A percentile compares a stretch with the other conserved stretches of the same genome.
Conservation (phyloP, 352 stramenopile genomes). For the Thraustotheca clavata region DNA sequence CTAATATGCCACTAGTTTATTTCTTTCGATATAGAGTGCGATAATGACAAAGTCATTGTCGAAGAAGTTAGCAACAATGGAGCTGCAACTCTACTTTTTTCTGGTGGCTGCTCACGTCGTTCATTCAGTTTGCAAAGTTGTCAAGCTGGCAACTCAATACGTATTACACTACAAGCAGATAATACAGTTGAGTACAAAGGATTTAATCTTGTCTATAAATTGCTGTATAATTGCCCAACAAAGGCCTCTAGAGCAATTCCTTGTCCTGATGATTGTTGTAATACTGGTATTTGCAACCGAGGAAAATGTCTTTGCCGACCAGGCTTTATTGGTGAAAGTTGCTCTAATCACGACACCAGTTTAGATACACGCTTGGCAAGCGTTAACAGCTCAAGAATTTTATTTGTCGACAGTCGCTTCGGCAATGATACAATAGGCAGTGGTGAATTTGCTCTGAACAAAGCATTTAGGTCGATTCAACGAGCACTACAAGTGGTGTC, state of each 20-base stretch:
- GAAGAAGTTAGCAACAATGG: not conserved
- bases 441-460: not conserved
- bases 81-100: not conserved
- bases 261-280: not conserved
- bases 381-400: not conserved
- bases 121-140: not conserved
- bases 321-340: not conserved
- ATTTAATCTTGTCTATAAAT: no score
- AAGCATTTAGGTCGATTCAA: not conserved
- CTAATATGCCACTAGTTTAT: no score
- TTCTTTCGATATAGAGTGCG: not conserved
- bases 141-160: not conserved
- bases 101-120: not conserved
- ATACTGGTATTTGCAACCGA: not conserved
- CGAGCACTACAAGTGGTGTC: not conserved
- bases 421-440: not conserved
- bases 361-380: no score
- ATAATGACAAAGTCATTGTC: not conserved
- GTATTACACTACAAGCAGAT: not conserved
- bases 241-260: no score
- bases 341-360: not conserved
- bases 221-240: no score
- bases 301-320: not conserved
- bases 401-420: not conserved
- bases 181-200: not conserved